Base-by-base conservation (phyloP, 2,329 filamentous ascomycete species). In the Cytospora piceae region DNA sequence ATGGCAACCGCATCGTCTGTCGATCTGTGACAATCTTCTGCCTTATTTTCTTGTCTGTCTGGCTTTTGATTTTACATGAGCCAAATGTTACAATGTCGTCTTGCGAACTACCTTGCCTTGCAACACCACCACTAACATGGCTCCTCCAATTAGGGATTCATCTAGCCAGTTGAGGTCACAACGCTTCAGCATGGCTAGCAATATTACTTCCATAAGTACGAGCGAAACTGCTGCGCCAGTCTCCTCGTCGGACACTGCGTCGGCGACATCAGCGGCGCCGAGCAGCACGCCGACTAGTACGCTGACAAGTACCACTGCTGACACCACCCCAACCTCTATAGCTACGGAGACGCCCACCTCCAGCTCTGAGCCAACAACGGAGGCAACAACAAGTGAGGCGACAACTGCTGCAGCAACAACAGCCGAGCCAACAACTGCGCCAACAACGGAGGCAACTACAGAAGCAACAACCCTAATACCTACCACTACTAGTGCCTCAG, bases 101-200 rank as follows among this genome's bases (percentile, higher is more conserved):
- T 60, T 52, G 22, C 46, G 49, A 53, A 59, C 27, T 17, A 31
- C 52, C 32, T 29, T 46, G 27, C 53, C 58, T 61, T 55, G 42
- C 34, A 56, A 22, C 60, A 58, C 51, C 37, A 31, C 29, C 34
- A 60, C 67, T 68, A 68, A 68, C 64, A 68, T 68, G 67, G 61
- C 64, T 49, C 67, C 64, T 29, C 58, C 53, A 53, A 42, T 46
- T 53, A 68, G 67, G 49, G 58, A 57, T 56, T 24, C 58, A 29
- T 62, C 67, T 56, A 63, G 61, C 39, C 63, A 57, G 24, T 56
- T 54, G 52, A 59, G 55, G 37, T 24, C 49, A n/a, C 58, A 55
- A 37, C 49, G 42, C 14, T 64, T 64, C 54, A 67, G 59, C 32
- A 68, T 68, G 67, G 55, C 67, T 59, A 68, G 56, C 64, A 67